Conservation (phyloP, 2,329 filamentous ascomycete genomes). For the Beauveria sp. region DNA sequence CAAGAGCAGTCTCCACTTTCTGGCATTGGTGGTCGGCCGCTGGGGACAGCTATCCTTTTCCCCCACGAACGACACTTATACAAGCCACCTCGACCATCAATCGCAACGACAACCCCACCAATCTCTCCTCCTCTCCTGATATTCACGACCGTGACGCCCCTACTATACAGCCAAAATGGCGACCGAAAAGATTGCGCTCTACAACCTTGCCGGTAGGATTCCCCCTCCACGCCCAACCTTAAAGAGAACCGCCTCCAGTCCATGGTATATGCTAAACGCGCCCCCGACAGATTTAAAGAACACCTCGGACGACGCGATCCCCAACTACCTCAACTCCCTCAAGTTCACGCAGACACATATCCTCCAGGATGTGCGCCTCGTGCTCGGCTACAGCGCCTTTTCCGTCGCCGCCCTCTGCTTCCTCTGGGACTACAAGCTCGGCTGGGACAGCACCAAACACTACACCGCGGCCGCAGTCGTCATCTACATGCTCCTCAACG, state of each 20-base stretch:
- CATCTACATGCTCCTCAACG: constrained; percentile 73
- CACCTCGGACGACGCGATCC: constrained; percentile 88
- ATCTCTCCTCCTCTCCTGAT: not conserved
- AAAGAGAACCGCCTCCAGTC: not conserved
- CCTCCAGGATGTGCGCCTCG: constrained; percentile 74
- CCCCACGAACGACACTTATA: constrained; percentile 12
- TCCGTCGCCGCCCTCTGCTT: constrained; percentile 75
- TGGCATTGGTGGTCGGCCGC: not conserved
- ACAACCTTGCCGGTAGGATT: constrained; percentile 55
- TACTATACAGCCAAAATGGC: constrained; percentile 23
- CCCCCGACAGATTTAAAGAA: constrained; percentile 75
- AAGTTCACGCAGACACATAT: constrained; percentile 75
- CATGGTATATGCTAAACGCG: not conserved
- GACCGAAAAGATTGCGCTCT: constrained; percentile 54
- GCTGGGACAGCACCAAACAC: constrained; percentile 78
- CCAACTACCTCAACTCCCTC: constrained; percentile 86
- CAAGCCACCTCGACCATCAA: constrained; percentile 15
- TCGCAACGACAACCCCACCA: not conserved
- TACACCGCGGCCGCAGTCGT: constrained; percentile 75
- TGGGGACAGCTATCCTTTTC: constrained; percentile 12
- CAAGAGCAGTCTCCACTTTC: not conserved
- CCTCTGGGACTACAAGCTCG: constrained; percentile 83
- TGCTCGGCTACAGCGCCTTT: constrained; percentile 77
- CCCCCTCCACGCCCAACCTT: not conserved
- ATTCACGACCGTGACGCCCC: not conserved